Percentiles rank a stretch among this genome's conserved stretches.
Evolutionary conservation across 2,329 filamentous ascomycete species (phyloP).

Genomic region (Fusarium dimerum): DNA sequence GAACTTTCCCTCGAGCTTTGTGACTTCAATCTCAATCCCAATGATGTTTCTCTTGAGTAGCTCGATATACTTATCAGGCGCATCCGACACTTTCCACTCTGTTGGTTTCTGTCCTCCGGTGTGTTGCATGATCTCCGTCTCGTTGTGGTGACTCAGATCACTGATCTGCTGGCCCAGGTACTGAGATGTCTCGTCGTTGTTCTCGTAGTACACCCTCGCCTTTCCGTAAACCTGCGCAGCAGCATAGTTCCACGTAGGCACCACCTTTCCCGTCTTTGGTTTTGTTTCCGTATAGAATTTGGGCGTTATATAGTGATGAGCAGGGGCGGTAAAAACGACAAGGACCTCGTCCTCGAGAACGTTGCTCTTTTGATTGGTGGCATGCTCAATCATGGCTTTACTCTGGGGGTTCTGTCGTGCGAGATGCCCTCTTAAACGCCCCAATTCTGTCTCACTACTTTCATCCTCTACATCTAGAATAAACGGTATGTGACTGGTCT

Average conservation of each 20-base stretch:
- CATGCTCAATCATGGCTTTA: conserved; percentile 57
- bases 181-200: conserved; percentile 40
- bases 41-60: conserved; percentile 59
- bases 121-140: conserved; percentile 58
- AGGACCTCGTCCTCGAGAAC: conserved; percentile 55
- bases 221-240: conserved; percentile 63
- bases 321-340: conserved; percentile 58
- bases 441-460: conserved; percentile 38
- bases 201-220: conserved; percentile 54
- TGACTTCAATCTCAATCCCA: conserved; percentile 59
- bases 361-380: conserved; percentile 7
- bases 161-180: conserved; percentile 52
- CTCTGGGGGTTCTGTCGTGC: conserved; percentile 63
- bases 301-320: conserved; percentile 65
- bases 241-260: conserved; percentile 69
- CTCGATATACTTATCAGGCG: conserved; percentile 55
- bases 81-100: conserved; percentile 57
- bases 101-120: conserved; percentile 35
- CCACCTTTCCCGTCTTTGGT: conserved; percentile 61
- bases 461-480: conserved; percentile 52
- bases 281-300: conserved; percentile 68
- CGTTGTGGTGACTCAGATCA: conserved; percentile 52
- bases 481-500: conserved; percentile 63
- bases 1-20: conserved; percentile 58
- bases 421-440: conserved; percentile 58